Evolutionary conservation across 768 basidiomycete genomes (phyloP), one percentile per base, ranked within the genome.

Genomic region (Tricholoma sp.): DNA sequence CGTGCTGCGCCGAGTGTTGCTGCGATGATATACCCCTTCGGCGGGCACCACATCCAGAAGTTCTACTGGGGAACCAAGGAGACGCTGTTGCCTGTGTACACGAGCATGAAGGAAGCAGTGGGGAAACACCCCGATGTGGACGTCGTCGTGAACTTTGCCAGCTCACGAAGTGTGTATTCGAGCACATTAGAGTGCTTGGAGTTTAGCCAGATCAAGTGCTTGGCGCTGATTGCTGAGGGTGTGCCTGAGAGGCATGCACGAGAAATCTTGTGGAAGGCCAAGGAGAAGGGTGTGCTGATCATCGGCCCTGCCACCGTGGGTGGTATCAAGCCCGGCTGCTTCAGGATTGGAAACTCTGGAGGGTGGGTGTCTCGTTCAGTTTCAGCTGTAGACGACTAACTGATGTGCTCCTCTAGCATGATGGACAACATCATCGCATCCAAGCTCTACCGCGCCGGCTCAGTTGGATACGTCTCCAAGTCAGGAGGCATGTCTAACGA

Each of bases 1-100:
- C 91, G 97, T 60, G 72, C 82, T 47, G 82, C 88, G 17, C 94
- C 97, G 36, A 90, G 87, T 47, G 97, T 98, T 61, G 95, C 97
- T 29, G 97, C 97, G 37, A 99, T 98, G 96, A 97, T 99, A 70
- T 99, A 99, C 74, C 97, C 96, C 70, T 99, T 99, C 74, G 97
- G 96, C 68, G 96, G 96, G 17, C 96, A 98, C 77, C 97, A 98
- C 77, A 97, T 98, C 74, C 97, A 99, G 78, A 99, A 99, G 79
- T 98, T 99, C 84, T 98, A 99, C 83, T 98, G 97, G 97, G 97
- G 97, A 55, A 98, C 97, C 39, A 94, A 92, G 79, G 97, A 98
- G 80, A 96, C 96, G 3, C 88, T 99, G 49, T 85, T 99, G 37
- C 97, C 97, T 51, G 96, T 99, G 42, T 99, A 97, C 80, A 96